Percentiles rank a stretch among this genome's conserved stretches.
Conservation (phyloP, 2,329 filamentous ascomycete genomes). For the Phialophora tarda region DNA sequence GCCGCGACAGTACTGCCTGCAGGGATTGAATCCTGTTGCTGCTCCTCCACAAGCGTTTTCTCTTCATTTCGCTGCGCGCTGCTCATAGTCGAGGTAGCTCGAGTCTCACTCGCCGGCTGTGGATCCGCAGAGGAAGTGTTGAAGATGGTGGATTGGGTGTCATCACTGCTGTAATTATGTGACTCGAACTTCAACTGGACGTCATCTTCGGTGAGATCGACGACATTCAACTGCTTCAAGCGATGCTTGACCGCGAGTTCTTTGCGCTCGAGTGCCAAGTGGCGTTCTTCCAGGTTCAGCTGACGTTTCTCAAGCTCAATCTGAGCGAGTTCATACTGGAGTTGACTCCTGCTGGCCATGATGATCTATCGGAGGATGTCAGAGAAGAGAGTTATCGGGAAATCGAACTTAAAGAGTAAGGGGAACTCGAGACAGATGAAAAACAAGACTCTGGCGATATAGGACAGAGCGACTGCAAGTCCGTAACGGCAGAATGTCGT, state of each 20-base stretch:
- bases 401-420: not conserved
- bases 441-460: not conserved
- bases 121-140: not conserved
- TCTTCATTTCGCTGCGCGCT: not conserved
- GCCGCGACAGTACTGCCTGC: not conserved
- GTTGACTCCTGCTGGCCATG: not conserved
- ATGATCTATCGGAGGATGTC: not conserved
- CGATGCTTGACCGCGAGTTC: not conserved
- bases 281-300: not conserved
- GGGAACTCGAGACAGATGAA: not conserved
- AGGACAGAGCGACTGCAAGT: not conserved
- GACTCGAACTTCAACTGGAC: not conserved
- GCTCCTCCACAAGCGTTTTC: not conserved
- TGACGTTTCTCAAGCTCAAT: slow-evolving; percentile 3
- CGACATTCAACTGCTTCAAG: not conserved
- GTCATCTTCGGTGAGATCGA: not conserved
- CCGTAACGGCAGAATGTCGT: not conserved
- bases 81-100: not conserved
- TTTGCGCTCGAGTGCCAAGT: not conserved
- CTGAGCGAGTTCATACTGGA: slow-evolving; percentile 1
- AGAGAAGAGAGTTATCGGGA: not conserved
- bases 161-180: not conserved
- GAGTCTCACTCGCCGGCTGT: not conserved
- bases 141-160: not conserved
- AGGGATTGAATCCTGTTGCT: not conserved